Conservation (phyloP, 169 alveolate genomes). For the Plasmodium berghei region DNA sequence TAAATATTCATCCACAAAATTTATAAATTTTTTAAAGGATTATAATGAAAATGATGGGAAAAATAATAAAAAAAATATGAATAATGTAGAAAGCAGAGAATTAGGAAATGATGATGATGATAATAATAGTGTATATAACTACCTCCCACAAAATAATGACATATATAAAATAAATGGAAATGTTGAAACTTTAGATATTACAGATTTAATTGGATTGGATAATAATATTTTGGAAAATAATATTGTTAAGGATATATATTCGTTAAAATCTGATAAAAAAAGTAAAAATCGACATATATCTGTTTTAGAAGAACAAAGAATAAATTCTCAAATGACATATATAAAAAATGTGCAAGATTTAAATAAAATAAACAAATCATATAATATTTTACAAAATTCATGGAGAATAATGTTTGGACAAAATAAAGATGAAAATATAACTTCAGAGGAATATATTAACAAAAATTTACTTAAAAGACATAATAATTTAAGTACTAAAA, state of each 20-base stretch:
- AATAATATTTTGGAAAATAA: neutral
- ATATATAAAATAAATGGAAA: slow-evolving; percentile 35
- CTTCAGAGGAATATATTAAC: slow-evolving; percentile 30
- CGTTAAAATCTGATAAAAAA: neutral
- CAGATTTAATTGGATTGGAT: slow-evolving; percentile 12
- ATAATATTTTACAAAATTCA: slow-evolving; percentile 26
- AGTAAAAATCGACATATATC: neutral
- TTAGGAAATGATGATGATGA: slow-evolving; percentile 1
- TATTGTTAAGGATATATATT: slow-evolving; percentile 4
- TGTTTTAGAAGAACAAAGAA: slow-evolving; percentile 44
- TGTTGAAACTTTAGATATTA: slow-evolving; percentile 15
- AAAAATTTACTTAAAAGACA: slow-evolving; percentile 12
- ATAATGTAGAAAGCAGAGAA: neutral
- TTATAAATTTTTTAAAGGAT: slow-evolving; percentile 30
- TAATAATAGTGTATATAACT: neutral
- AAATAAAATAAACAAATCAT: slow-evolving; percentile 28
- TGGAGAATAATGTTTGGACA: slow-evolving; percentile 20
- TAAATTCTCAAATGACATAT: slow-evolving; percentile 13
- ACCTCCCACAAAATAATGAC: slow-evolving; percentile 26
- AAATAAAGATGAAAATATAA: neutral
- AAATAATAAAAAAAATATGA: neutral
- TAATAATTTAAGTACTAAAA: neutral
- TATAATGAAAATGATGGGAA: slow-evolving; percentile 19
- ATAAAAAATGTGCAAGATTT: slow-evolving; percentile 17
- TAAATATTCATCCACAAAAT: slow-evolving; percentile 5